Percentiles rank a stretch among this genome's conserved stretches.
Evolutionary conservation across 306 rosid genomes (phyloP).

Genomic region (Trifolium fragiferum): DNA sequence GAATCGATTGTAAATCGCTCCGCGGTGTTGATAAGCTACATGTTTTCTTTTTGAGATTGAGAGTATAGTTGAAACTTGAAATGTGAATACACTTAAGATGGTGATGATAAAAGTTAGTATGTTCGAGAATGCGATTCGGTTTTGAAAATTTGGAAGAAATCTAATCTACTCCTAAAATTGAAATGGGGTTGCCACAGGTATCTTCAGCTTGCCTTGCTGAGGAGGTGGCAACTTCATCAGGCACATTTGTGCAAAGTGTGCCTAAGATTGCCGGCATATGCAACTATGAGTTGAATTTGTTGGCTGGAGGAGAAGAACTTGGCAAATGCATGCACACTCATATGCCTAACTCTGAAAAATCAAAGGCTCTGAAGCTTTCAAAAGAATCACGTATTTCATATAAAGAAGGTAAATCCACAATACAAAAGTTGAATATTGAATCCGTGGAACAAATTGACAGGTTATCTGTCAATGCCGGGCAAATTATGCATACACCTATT

Average conservation of each 20-base stretch:
- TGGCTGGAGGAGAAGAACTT: constrained; percentile 52
- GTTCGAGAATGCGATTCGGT: constrained; percentile 19
- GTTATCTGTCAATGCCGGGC: constrained; percentile 48
- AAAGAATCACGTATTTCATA: constrained; percentile 49
- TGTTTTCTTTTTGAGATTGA: background rate
- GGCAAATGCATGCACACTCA: constrained; percentile 51
- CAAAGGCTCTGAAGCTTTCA: constrained; percentile 46
- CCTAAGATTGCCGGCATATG: constrained; percentile 49
- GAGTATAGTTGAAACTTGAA: no score
- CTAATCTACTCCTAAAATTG: constrained; percentile 9
- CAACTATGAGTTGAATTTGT: constrained; percentile 60
- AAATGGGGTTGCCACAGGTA: constrained; percentile 77
- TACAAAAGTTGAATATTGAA: constrained; percentile 52
- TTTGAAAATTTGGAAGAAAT: constrained; percentile 40
- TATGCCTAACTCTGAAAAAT: constrained; percentile 47
- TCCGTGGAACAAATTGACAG: constrained; percentile 49
- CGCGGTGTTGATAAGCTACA: background rate
- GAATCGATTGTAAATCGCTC: background rate
- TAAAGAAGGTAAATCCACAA: constrained; percentile 49
- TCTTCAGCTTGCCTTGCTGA: constrained; percentile 61
- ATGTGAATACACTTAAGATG: no score
- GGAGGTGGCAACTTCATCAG: constrained; percentile 62
- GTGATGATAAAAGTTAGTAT: background rate
- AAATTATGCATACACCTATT: constrained; percentile 51
- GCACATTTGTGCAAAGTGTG: constrained; percentile 58